phyloP scores from a whole-genome alignment of 768 basidiomycete species.

The Scleroderma citrinum region DNA sequence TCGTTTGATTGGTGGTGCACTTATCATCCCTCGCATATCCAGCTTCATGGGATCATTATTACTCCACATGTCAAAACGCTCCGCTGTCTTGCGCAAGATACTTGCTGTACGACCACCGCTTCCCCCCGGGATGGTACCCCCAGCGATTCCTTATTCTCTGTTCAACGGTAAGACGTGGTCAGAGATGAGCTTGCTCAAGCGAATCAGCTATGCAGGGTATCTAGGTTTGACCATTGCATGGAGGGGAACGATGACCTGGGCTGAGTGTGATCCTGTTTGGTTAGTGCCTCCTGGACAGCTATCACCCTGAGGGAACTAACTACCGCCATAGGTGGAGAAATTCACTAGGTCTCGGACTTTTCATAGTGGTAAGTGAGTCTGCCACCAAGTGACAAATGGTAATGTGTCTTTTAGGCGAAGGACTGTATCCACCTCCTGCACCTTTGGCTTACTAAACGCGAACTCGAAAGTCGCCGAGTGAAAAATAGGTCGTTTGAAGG shows the following conservation, averaged over 20 bases:
- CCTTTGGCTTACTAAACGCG: conserved; percentile 64
- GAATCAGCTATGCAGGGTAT: conserved; percentile 22
- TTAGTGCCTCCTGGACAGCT: conserved; percentile 16
- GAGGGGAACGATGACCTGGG: conserved; percentile 57
- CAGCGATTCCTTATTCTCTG: conserved; percentile 12
- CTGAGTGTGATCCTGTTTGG: conserved; percentile 72
- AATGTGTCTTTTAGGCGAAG: conserved; percentile 41
- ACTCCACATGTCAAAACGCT: conserved; percentile 41
- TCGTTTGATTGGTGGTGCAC: conserved; percentile 61
- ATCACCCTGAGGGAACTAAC: background rate
- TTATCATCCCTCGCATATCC: conserved; percentile 63
- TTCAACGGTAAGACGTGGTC: conserved; percentile 11
- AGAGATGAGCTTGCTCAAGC: conserved; percentile 16
- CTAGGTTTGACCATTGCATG: conserved; percentile 43
- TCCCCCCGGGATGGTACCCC: conserved; percentile 9
- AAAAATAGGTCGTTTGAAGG: conserved; percentile 70
- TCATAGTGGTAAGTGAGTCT: conserved; percentile 48
- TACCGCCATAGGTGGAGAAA: conserved; percentile 55
- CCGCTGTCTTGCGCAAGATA: conserved; percentile 21
- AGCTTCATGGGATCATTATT: conserved; percentile 59
- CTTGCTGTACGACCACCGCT: conserved; percentile 18
- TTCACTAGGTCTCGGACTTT: conserved; percentile 59
- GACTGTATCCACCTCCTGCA: conserved; percentile 65
- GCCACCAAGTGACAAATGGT: too few species aligned
- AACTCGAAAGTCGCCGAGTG: conserved; percentile 61